Percentiles rank a stretch among this genome's conserved stretches.
Evolutionary conservation across 345 rosid species (phyloP).

Genomic region (Ceriops tagal): DNA sequence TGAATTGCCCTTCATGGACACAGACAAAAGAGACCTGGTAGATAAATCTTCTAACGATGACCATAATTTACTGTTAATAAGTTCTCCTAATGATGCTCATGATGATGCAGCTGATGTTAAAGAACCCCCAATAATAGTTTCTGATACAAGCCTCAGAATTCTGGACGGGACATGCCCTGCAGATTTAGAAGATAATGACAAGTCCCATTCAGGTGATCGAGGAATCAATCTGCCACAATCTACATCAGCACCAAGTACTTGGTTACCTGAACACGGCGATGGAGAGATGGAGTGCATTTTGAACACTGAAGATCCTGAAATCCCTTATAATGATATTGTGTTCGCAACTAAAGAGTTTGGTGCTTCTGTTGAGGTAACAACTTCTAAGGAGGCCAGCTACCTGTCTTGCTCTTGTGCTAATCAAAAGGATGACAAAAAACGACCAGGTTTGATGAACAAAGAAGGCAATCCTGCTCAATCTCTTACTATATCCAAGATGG

Average conservation of each 20-base stretch:
- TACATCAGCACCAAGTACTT: not conserved
- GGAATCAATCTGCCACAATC: not conserved
- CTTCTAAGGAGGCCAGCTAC: constrained; percentile 10
- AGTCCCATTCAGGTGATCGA: not conserved
- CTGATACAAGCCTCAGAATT: not conserved
- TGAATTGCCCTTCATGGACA: not conserved
- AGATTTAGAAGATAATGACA: not conserved
- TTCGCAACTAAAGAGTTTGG: constrained; percentile 5
- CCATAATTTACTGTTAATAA: not conserved
- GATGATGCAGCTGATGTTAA: not conserved
- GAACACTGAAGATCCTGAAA: constrained; percentile 28
- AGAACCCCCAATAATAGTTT: not conserved
- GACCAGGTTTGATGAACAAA: constrained; percentile 19
- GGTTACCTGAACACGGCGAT: constrained; percentile 1
- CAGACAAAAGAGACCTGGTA: not conserved
- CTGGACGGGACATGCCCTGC: not conserved
- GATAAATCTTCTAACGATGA: not conserved
- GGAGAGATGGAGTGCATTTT: constrained; percentile 20
- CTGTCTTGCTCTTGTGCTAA: constrained; percentile 21
- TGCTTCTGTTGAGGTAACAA: constrained; percentile 12
- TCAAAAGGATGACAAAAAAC: constrained; percentile 24
- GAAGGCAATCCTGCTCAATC: constrained; percentile 26
- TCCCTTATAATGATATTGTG: constrained; percentile 26
- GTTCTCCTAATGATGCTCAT: not conserved
- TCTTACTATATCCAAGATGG: constrained; percentile 14